Conservation (phyloP, 139 green algal genomes). For the Micromonas pusilla region DNA sequence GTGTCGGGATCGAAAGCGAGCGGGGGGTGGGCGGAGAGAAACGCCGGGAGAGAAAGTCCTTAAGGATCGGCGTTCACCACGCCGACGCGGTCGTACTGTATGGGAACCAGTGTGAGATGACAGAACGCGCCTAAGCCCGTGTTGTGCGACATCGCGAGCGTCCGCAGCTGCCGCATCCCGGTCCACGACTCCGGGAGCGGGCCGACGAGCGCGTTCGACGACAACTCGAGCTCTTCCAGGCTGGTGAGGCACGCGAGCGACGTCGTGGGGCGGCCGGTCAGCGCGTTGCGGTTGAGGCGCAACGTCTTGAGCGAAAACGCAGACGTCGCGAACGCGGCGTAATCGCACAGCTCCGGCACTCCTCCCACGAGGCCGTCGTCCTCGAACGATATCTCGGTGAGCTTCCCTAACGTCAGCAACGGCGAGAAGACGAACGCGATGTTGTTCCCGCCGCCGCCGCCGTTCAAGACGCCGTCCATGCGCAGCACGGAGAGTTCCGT, state of each 20-base stretch:
- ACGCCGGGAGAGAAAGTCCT: no score
- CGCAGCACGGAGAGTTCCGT: not conserved
- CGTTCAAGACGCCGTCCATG: not conserved
- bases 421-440: no score
- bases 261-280: not conserved
- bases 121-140: not conserved
- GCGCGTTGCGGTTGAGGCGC: not conserved
- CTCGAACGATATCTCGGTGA: not conserved
- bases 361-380: not conserved
- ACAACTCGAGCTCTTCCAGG: not conserved
- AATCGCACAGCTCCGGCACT: not conserved
- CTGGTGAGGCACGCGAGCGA: not conserved
- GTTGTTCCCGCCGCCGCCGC: no score
- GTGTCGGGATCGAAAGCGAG: no score
- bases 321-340: no score
- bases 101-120: no score
- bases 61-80: no score
- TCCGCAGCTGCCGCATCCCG: not conserved
- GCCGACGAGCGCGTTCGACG: not conserved
- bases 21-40: no score
- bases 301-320: not conserved
- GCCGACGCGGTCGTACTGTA: no score
- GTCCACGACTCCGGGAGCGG: not conserved
- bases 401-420: not conserved
- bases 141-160: not conserved